Evolutionary conservation across 352 stramenopile genomes (phyloP).

Genomic region (Globisporangium sylvaticum): DNA sequence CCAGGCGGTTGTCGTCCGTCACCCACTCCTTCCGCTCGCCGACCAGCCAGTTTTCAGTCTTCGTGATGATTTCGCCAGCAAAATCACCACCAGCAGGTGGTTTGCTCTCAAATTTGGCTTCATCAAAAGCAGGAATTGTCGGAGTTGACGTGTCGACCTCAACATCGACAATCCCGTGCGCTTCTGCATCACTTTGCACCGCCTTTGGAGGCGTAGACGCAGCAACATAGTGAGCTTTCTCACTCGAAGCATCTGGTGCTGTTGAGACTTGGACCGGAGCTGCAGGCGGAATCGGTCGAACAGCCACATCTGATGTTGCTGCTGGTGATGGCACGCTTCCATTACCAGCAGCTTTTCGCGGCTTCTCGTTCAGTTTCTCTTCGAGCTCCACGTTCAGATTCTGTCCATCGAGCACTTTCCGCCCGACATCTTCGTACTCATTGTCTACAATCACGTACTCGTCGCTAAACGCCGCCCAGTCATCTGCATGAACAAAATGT

Average conservation of each 20-base stretch:
- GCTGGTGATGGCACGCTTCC: not conserved
- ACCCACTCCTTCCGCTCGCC: constrained; percentile 43
- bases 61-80: constrained; percentile 9
- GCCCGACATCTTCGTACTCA: constrained; percentile 75
- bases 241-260: not conserved
- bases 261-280: not conserved
- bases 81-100: not conserved
- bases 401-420: constrained; percentile 60
- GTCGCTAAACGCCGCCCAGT: constrained; percentile 71
- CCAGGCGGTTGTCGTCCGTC: constrained; percentile 56
- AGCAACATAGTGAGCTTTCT: constrained; percentile 20
- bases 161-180: constrained; percentile 18
- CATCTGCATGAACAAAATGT: too few species aligned
- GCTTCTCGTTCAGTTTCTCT: constrained; percentile 28
- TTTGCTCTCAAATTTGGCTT: not conserved
- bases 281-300: constrained; percentile 12
- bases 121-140: not conserved
- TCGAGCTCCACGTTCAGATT: constrained; percentile 42
- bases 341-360: constrained; percentile 8
- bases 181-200: not conserved
- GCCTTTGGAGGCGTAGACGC: not conserved
- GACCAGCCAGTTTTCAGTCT: constrained; percentile 32
- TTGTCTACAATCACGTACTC: constrained; percentile 83
- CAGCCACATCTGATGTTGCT: constrained; percentile 10
- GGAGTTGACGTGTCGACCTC: constrained; percentile 30